A percentile compares a stretch with the other conserved stretches of the same genome.
Conservation (phyloP, 345 rosid genomes). For the Corchorus capsularis region DNA sequence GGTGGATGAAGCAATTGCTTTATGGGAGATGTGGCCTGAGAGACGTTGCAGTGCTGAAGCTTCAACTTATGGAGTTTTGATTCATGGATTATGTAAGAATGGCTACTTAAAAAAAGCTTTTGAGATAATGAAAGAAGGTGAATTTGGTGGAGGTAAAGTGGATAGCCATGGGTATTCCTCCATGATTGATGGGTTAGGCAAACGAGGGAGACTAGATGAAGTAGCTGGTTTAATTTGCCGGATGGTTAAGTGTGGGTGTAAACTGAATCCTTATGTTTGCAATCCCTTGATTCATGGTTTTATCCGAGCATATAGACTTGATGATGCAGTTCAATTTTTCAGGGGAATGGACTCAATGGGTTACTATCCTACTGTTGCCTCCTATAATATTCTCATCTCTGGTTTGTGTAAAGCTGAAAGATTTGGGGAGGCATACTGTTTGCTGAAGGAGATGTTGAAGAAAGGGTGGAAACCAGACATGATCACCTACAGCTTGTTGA, state of each 20-base stretch:
- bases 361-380: constrained; percentile 54
- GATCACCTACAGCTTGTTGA: constrained; percentile 73
- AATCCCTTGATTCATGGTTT: constrained; percentile 71
- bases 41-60: constrained; percentile 55
- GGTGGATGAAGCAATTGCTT: constrained; percentile 63
- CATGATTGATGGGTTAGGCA: constrained; percentile 71
- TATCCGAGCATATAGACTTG: constrained; percentile 62
- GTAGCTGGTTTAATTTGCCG: constrained; percentile 48
- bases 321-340: constrained; percentile 56
- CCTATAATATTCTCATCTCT: constrained; percentile 68
- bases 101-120: constrained; percentile 73
- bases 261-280: constrained; percentile 55
- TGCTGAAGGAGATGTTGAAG: constrained; percentile 80
- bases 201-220: constrained; percentile 68
- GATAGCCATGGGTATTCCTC: constrained; percentile 73
- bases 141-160: constrained; percentile 43
- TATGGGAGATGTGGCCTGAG: constrained; percentile 62
- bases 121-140: constrained; percentile 54
- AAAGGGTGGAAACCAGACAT: constrained; percentile 69
- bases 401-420: constrained; percentile 81
- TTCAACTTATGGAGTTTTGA: constrained; percentile 61
- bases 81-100: constrained; percentile 82
- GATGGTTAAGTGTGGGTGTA: constrained; percentile 49
- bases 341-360: constrained; percentile 56
- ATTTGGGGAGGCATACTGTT: constrained; percentile 58